Base-by-base conservation (phyloP, 345 rosid genomes). In the Acer negundo region DNA sequence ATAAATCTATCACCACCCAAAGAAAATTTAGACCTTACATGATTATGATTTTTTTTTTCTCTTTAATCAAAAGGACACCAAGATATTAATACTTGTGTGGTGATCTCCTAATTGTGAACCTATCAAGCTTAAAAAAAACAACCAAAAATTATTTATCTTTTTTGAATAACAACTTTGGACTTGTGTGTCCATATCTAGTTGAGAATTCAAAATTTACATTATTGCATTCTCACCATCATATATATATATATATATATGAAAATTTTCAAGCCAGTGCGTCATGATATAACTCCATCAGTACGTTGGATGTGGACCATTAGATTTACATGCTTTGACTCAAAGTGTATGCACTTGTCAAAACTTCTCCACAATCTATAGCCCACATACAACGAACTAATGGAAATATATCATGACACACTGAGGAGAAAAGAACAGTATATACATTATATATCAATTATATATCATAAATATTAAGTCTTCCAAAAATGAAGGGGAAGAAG, bases 401-500 rank as follows among this genome's bases (percentile, higher is more conserved):
- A n/a, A n/a, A n/a, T n/a, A n/a, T n/a, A n/a, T n/a, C n/a, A n/a
- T n/a, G n/a, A n/a, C n/a, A n/a, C n/a, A n/a, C n/a, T n/a, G n/a
- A n/a, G n/a, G n/a, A n/a, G n/a, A n/a, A n/a, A n/a, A n/a, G n/a
- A n/a, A n/a, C n/a, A n/a, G n/a, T n/a, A n/a, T n/a, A n/a, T n/a
- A n/a, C n/a, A n/a, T n/a, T n/a, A n/a, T n/a, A 42, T 42, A 42
- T 40, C 6, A n/a, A n/a, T n/a, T n/a, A n/a, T n/a, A n/a, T n/a
- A n/a, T 28, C 3, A 28, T 28, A 28, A 1, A 42, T 7, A 7
- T 42, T 17, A 42, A 56, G 73, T 72, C 56, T 20, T 28, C 51
- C 70, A 42, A 15, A 51, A 62, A 28, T 64, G 56, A 62, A 47
- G 77, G 58, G 31, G 20, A 67, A 62, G 58, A 42, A 67, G 63